phyloP scores from a whole-genome alignment of 2,329 filamentous ascomycete species.

The Claviceps fusiformis region DNA sequence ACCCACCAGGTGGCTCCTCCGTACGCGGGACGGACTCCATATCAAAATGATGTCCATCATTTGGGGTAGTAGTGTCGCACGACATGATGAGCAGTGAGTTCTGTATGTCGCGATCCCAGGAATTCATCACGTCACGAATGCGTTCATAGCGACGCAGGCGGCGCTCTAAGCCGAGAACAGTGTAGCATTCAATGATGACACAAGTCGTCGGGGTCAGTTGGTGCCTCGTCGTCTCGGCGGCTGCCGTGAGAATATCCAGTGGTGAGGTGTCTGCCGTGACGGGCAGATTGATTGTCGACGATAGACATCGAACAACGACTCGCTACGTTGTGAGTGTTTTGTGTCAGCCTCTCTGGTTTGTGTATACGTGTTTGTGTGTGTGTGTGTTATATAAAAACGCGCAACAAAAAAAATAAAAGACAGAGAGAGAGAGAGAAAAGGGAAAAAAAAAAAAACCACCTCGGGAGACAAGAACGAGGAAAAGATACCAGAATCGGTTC shows the following conservation, averaged over 20 bases:
- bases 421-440: no score
- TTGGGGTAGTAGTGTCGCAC: slow-evolving; percentile 38
- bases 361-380: neutral
- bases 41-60: slow-evolving; percentile 45
- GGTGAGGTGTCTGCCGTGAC: slow-evolving; percentile 63
- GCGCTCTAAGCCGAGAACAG: slow-evolving; percentile 63
- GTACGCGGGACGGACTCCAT: slow-evolving; percentile 46
- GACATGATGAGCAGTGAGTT: slow-evolving; percentile 60
- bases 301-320: slow-evolving; percentile 60
- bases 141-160: slow-evolving; percentile 75
- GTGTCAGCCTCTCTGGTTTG: neutral
- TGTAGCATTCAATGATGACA: slow-evolving; percentile 67
- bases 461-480: no score
- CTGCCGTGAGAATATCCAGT: slow-evolving; percentile 56
- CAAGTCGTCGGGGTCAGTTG: slow-evolving; percentile 50
- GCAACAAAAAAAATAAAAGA: no score
- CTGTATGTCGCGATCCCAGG: slow-evolving; percentile 73
- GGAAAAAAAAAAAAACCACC: no score
- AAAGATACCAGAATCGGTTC: neutral
- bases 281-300: slow-evolving; percentile 55
- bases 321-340: slow-evolving; percentile 27
- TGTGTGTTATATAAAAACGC: no score
- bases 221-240: slow-evolving; percentile 48
- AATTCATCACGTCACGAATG: slow-evolving; percentile 79
- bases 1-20: slow-evolving; percentile 47